These are phyloP conservation scores for Globisporangium uncinulatum DNA, from an alignment of 352 stramenopile genomes.

Conservation along the genomic window DNA sequence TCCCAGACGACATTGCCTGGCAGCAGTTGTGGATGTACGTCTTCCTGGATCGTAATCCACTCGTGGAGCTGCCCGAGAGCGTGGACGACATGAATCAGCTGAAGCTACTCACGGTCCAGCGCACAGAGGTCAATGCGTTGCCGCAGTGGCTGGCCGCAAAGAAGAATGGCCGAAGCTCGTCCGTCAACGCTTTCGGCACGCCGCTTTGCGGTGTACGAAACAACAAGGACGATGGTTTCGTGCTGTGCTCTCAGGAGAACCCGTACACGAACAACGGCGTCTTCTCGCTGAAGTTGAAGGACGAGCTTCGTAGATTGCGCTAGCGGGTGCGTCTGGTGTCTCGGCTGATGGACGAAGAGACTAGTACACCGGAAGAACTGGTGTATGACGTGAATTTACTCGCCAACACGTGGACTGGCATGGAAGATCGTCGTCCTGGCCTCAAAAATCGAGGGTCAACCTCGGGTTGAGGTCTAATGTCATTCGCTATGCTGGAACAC, in stretches of 20 bases:
- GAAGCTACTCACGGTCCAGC: conserved; percentile 1
- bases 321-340: not conserved
- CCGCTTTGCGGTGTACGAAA: not conserved
- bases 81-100: conserved; percentile 2
- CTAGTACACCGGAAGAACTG: too few species aligned
- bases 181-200: not conserved
- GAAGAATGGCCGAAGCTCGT: not conserved
- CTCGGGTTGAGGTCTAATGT: too few species aligned
- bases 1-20: conserved; percentile 13
- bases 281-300: conserved; percentile 1
- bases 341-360: too few species aligned
- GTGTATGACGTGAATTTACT: too few species aligned
- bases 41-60: conserved; percentile 23
- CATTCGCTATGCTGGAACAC: too few species aligned
- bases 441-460: too few species aligned
- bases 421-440: too few species aligned
- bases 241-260: not conserved
- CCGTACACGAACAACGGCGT: not conserved
- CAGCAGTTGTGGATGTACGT: conserved; percentile 20
- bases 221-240: not conserved
- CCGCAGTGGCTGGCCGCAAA: not conserved
- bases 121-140: conserved; percentile 1
- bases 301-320: conserved; percentile 1
- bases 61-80: conserved; percentile 8
- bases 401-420: too few species aligned